Evolutionary conservation across 345 rosid species (phyloP).

Genomic region (Leavenworthia alabamica): DNA sequence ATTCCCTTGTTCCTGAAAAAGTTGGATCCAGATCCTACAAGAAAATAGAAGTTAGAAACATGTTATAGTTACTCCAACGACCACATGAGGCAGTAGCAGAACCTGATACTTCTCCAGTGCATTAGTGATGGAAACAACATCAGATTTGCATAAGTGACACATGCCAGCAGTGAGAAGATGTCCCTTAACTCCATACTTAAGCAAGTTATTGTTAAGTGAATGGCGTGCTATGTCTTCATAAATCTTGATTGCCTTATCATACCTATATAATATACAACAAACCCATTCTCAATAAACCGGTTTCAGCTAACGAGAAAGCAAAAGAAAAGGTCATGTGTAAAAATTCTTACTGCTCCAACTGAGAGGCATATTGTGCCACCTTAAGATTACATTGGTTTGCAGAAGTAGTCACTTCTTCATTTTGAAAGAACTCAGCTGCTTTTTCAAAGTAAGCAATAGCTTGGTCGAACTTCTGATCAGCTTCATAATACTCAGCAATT

Average conservation of each 20-base stretch:
- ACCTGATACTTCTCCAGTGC: conserved; percentile 84
- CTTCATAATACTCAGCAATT: conserved; percentile 40
- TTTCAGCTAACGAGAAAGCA: too few species aligned
- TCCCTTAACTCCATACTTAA: conserved; percentile 85
- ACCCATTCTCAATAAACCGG: too few species aligned
- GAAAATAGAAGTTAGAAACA: too few species aligned
- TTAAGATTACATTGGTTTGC: conserved; percentile 89
- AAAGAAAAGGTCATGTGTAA: background rate
- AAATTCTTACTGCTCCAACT: too few species aligned
- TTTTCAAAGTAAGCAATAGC: conserved; percentile 51
- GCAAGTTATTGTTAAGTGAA: conserved; percentile 58
- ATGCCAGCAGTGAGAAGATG: conserved; percentile 85
- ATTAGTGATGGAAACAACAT: conserved; percentile 63
- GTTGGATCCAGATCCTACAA: conserved; percentile 78
- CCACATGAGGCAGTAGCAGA: too few species aligned
- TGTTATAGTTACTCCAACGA: too few species aligned
- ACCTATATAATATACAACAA: too few species aligned
- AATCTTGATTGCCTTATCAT: conserved; percentile 69
- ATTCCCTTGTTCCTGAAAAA: conserved; percentile 78
- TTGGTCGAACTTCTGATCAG: conserved; percentile 42
- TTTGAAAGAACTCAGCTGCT: conserved; percentile 62
- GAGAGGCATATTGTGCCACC: background rate
- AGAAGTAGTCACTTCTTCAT: conserved; percentile 62
- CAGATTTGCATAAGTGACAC: conserved; percentile 80
- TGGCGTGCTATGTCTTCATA: conserved; percentile 64